These are phyloP conservation scores for Ustilago loliicola DNA, from an alignment of 1,284 basidiomycete genomes.

Conservation along the genomic window DNA sequence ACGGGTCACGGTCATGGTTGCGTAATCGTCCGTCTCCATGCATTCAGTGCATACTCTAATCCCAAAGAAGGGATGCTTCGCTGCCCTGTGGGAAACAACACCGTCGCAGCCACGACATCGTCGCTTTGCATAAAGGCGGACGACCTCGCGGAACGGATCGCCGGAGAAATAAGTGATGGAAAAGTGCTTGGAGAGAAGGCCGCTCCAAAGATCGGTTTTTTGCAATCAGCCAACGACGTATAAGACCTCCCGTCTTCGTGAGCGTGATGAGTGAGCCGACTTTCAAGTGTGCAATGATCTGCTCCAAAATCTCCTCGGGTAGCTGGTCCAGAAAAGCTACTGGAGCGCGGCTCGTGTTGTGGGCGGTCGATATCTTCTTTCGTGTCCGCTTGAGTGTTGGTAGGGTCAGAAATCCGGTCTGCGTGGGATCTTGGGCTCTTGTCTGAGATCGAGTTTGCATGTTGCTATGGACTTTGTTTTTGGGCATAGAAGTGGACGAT, in stretches of 20 bases:
- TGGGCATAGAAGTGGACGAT: background rate
- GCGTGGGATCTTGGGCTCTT: background rate
- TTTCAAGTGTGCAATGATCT: background rate
- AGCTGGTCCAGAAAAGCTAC: background rate
- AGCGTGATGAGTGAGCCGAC: background rate
- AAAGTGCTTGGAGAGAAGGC: background rate
- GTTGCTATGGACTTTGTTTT: background rate
- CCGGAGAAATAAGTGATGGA: background rate
- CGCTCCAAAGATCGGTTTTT: background rate
- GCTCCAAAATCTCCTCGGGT: background rate
- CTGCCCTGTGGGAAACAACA: background rate
- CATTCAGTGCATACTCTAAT: background rate
- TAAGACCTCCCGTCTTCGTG: background rate
- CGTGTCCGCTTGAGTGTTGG: background rate
- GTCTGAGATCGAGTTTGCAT: constrained; percentile 2
- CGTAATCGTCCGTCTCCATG: background rate
- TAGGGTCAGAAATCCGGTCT: background rate
- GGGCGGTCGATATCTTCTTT: background rate
- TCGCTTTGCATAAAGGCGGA: background rate
- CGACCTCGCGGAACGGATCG: background rate
- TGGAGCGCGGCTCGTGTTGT: background rate
- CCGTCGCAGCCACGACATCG: background rate
- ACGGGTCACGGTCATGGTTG: background rate
- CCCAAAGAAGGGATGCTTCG: background rate
- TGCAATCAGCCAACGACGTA: background rate